Evolutionary conservation across 306 rosid genomes (phyloP).

Genomic region (Rosa rugosa): DNA sequence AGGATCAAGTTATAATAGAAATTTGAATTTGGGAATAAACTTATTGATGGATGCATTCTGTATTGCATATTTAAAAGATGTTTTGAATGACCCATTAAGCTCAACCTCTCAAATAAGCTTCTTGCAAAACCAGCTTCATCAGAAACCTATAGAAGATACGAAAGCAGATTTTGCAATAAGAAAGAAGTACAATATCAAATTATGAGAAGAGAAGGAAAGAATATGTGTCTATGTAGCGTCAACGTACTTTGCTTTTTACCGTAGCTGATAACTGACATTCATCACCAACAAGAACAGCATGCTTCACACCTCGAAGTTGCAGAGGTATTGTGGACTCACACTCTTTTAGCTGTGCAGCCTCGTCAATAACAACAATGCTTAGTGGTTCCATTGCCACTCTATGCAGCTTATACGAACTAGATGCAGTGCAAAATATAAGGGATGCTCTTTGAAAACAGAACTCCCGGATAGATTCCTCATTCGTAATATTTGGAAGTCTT

Average conservation of each 20-base stretch:
- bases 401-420: conserved; percentile 60
- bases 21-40: no score
- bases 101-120: conserved; percentile 73
- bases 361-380: conserved; percentile 60
- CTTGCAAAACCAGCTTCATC: conserved; percentile 59
- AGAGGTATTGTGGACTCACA: conserved; percentile 73
- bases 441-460: conserved; percentile 63
- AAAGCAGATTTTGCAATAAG: background rate
- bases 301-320: conserved; percentile 51
- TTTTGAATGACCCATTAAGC: conserved; percentile 28
- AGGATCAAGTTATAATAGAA: no score
- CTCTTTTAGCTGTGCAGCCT: conserved; percentile 80
- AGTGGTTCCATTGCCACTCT: conserved; percentile 43
- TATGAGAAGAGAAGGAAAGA: background rate
- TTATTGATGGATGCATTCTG: no score
- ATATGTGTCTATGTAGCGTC: background rate
- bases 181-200: background rate
- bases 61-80: no score
- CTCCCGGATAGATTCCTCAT: conserved; percentile 18
- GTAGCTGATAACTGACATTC: conserved; percentile 75
- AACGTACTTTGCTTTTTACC: conserved; percentile 59
- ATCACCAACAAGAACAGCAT: conserved; percentile 76
- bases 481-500: conserved; percentile 35
- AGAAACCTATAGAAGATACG: conserved; percentile 42
- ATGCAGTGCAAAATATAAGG: conserved; percentile 67